phyloP scores from a whole-genome alignment of 345 rosid genomes.

The Dimocarpus longan region DNA sequence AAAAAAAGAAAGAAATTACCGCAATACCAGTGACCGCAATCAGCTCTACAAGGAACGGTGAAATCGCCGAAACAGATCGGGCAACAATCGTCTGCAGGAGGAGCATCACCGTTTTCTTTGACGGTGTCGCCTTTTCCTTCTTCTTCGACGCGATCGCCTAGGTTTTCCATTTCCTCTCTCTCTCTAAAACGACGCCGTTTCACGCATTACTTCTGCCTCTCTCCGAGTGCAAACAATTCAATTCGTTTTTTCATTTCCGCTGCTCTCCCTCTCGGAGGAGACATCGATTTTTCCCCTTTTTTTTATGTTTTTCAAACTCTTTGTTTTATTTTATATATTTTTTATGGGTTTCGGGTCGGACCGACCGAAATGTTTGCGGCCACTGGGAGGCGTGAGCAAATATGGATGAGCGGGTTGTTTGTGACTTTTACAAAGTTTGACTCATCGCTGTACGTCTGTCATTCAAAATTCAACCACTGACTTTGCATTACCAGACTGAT shows the following conservation, averaged over 20 bases:
- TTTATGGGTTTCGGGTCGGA: not conserved
- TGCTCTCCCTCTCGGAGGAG: not conserved
- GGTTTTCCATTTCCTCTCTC: not conserved
- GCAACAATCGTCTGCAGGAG: constrained; percentile 81
- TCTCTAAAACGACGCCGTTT: not conserved
- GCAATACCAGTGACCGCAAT: constrained; percentile 95
- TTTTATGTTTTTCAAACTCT: too few relatives aligned
- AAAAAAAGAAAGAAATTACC: constrained; percentile 41
- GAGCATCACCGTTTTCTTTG: constrained; percentile 38
- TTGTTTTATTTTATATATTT: too few relatives aligned
- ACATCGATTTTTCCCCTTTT: too few relatives aligned
- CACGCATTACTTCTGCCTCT: not conserved
- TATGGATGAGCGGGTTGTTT: too few relatives aligned
- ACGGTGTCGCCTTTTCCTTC: constrained; percentile 10
- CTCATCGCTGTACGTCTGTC: too few relatives aligned
- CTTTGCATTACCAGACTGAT: too few relatives aligned
- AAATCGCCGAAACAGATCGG: constrained; percentile 80
- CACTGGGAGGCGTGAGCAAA: too few relatives aligned
- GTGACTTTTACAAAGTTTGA: too few relatives aligned
- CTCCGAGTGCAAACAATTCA: not conserved
- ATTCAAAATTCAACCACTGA: too few relatives aligned
- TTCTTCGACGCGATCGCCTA: constrained; percentile 7
- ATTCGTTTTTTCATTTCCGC: not conserved
- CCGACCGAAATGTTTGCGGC: not conserved
- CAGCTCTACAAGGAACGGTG: constrained; percentile 67